Percentiles rank a stretch among this genome's conserved stretches.
phyloP scores from a whole-genome alignment of 73 alveolate species.

The Tetrahymena malaccensis region DNA sequence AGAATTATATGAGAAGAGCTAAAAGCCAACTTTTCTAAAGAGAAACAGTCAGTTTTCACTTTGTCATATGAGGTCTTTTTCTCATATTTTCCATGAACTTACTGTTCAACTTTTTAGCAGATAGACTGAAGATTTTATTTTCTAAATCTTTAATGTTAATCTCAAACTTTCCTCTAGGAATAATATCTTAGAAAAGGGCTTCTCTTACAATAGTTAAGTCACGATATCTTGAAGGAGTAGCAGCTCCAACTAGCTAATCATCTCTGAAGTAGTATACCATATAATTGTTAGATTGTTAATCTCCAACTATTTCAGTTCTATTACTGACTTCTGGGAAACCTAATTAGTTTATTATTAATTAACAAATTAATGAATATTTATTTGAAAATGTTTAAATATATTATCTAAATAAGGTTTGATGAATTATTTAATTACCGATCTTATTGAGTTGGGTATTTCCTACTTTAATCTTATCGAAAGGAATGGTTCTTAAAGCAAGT shows the following conservation, averaged over 20 bases:
- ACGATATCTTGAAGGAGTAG: neutral
- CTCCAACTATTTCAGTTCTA: neutral
- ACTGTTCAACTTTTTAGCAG: neutral
- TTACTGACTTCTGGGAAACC: neutral
- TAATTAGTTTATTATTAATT: neutral
- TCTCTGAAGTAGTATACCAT: neutral
- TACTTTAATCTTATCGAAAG: neutral
- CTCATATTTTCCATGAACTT: neutral
- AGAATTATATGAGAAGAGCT: neutral
- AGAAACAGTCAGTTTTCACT: neutral
- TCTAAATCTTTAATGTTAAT: neutral
- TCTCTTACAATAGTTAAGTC: neutral
- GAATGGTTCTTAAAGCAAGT: neutral
- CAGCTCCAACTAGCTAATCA: neutral
- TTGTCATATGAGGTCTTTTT: neutral
- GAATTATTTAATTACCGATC: neutral
- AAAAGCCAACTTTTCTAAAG: neutral
- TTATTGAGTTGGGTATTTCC: neutral
- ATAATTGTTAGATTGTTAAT: neutral
- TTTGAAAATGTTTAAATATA: neutral
- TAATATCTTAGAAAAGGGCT: neutral
- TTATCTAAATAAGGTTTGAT: neutral
- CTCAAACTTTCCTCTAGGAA: neutral
- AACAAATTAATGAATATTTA: neutral
- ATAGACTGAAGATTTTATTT: neutral